A percentile compares a stretch with the other conserved stretches of the same genome.
These are phyloP conservation scores for Trichophyton benhamiae DNA, from an alignment of 2,329 filamentous ascomycete species.

Conservation along the genomic window DNA sequence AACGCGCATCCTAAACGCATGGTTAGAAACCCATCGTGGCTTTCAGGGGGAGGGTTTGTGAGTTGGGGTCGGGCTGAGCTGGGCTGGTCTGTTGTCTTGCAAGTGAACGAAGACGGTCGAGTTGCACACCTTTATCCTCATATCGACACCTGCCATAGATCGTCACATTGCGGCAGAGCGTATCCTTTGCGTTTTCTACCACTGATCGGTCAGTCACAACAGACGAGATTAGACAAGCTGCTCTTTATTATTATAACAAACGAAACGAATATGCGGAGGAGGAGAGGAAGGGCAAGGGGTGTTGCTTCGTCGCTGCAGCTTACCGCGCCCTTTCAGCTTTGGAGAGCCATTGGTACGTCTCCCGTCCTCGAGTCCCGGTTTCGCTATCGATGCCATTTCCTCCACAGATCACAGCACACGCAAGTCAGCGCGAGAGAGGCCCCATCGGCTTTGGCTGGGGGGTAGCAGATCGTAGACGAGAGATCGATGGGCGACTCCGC, in stretches of 20 bases:
- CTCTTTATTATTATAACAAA: not conserved
- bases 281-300: not conserved
- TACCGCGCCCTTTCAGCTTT: constrained; percentile 38
- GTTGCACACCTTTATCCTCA: constrained; percentile 58
- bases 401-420: constrained; percentile 17
- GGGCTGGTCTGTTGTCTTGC: no score
- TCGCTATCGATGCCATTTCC: constrained; percentile 35
- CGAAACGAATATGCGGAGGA: not conserved
- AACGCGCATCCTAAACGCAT: constrained; percentile 56
- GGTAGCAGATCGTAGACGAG: not conserved
- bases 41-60: constrained; percentile 5
- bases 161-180: constrained; percentile 78
- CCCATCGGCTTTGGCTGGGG: constrained; percentile 28
- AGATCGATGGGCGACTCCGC: not conserved
- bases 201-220: constrained; percentile 2
- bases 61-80: not conserved
- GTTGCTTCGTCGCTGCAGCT: constrained; percentile 15
- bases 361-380: constrained; percentile 34
- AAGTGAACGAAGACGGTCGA: not conserved
- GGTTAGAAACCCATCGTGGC: constrained; percentile 3
- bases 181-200: constrained; percentile 68
- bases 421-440: constrained; percentile 26
- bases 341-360: constrained; percentile 36
- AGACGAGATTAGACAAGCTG: not conserved
- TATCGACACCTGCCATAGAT: constrained; percentile 91